Evolutionary conservation across 352 stramenopile genomes (phyloP), one percentile per base, ranked within the genome.

Genomic region (Globisporangium echinulatum): DNA sequence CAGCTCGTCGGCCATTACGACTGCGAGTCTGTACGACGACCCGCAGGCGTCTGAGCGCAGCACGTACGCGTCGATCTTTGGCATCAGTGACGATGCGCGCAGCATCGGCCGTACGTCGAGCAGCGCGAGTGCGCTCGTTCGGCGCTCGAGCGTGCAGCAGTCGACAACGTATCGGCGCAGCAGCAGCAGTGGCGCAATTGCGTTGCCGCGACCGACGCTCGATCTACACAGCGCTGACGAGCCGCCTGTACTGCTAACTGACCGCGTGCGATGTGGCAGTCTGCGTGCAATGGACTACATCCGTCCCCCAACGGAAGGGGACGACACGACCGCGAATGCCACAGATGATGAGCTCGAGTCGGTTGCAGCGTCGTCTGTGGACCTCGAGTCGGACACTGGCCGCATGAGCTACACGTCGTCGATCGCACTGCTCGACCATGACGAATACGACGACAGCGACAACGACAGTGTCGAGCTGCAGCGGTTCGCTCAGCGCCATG

Each of bases 381-480:
- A 66, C 51, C 67, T 78, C 49, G 71, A 68, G 1, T 58, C 60
- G 5, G 58, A 65, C 19, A 59, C 69, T 33, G 52, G 44, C 33
- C 71, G 68, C 1, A 65, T 67, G 53, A 86, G 76, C 59, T 71
- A 70, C 49, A 68, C 66, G 14, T 87, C 77, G 33, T 87, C 77
- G 7, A 74, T 87, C 37, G 75, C 77, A n/a, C 69, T 87, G 17
- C 39, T 87, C 52, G 77, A 87, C 38, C 50, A 77, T 8, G 68
- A 74, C 36, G 62, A 62, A 38, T 59, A 68, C 37, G 68, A 78
- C 36, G 57, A 75, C 33, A n/a, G n/a, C n/a, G n/a, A n/a, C n/a
- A n/a, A n/a, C n/a, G n/a, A n/a, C n/a, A n/a, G n/a, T n/a, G 69
- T 51, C 61, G 33, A 61, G 8, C 9, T 44, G 8, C 56, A 47